Percentiles rank a stretch among this genome's conserved stretches.
phyloP scores from a whole-genome alignment of 306 rosid genomes.

The Alnus glutinosa region DNA sequence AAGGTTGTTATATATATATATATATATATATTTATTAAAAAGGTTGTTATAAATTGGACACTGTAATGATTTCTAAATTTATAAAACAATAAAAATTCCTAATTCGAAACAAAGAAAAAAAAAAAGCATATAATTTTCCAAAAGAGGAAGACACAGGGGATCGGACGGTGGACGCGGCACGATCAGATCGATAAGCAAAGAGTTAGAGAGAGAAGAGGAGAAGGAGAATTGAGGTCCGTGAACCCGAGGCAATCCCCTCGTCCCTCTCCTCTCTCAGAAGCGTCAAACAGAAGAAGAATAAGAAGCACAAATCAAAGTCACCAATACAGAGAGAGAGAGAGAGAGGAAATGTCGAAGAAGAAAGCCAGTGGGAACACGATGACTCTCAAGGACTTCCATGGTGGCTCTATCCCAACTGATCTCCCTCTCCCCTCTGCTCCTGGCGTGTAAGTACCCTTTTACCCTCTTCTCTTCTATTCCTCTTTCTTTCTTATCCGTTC shows the following conservation, averaged over 20 bases:
- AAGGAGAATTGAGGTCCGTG: too few relatives aligned
- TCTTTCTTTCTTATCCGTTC: neutral
- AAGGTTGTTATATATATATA: too few relatives aligned
- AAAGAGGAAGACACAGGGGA: neutral
- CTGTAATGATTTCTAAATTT: too few relatives aligned
- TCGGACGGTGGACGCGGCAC: neutral
- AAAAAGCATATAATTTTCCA: too few relatives aligned
- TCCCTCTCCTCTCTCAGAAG: neutral
- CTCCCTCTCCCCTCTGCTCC: conserved; percentile 98
- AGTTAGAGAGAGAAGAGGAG: neutral
- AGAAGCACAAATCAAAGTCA: neutral
- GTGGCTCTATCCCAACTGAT: conserved; percentile 94
- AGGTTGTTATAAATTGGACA: too few relatives aligned
- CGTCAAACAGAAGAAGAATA: neutral
- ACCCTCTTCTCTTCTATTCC: neutral
- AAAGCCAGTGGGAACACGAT: conserved; percentile 82
- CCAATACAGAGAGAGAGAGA: conserved; percentile 14
- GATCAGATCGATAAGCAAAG: neutral
- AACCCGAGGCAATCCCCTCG: too few relatives aligned
- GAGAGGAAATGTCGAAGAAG: conserved; percentile 90
- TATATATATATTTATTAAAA: too few relatives aligned
- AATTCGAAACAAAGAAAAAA: too few relatives aligned
- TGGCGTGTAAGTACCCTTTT: conserved; percentile 73
- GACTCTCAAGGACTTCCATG: conserved; percentile 98
- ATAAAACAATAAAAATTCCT: too few relatives aligned